Percentiles rank a stretch among this genome's conserved stretches.
These are phyloP conservation scores for Gautieria morchelliformis DNA, from an alignment of 768 basidiomycete genomes.

Conservation along the genomic window DNA sequence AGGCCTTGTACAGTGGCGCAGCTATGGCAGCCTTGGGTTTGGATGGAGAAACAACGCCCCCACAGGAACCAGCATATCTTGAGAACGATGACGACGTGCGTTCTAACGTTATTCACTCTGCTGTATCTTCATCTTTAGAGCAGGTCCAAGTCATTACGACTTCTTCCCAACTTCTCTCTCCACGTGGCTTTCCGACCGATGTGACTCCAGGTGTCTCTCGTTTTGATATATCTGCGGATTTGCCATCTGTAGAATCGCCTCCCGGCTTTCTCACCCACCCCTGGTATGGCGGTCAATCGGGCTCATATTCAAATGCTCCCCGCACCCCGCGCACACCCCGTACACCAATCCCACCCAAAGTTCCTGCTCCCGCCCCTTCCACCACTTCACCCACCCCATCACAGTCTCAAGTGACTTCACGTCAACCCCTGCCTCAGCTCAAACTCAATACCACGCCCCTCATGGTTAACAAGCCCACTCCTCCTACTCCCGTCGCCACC, in stretches of 20 bases:
- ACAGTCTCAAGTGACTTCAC: neutral
- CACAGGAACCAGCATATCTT: neutral
- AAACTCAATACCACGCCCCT: neutral
- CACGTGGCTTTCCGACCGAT: neutral
- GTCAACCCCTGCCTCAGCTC: neutral
- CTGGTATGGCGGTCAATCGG: neutral
- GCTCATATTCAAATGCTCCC: neutral
- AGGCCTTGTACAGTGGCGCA: constrained; percentile 32
- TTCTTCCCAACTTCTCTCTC: neutral
- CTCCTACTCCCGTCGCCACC: constrained; percentile 3
- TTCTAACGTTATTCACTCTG: neutral
- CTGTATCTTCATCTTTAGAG: neutral
- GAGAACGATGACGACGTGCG: neutral
- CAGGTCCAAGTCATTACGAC: neutral
- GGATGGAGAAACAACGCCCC: constrained; percentile 15
- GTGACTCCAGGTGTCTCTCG: neutral
- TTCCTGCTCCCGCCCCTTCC: constrained; percentile 4
- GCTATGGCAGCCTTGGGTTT: constrained; percentile 24
- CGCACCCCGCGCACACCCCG: neutral
- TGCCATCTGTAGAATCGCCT: neutral
- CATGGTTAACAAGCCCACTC: constrained; percentile 4
- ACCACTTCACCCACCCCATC: neutral
- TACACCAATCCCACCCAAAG: constrained; percentile 5
- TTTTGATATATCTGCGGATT: neutral
- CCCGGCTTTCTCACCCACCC: neutral